Evolutionary conservation across 805 yeast genomes (phyloP), one percentile per base, ranked within the genome.

Genomic region (Saccharomycopsis schoenii): DNA sequence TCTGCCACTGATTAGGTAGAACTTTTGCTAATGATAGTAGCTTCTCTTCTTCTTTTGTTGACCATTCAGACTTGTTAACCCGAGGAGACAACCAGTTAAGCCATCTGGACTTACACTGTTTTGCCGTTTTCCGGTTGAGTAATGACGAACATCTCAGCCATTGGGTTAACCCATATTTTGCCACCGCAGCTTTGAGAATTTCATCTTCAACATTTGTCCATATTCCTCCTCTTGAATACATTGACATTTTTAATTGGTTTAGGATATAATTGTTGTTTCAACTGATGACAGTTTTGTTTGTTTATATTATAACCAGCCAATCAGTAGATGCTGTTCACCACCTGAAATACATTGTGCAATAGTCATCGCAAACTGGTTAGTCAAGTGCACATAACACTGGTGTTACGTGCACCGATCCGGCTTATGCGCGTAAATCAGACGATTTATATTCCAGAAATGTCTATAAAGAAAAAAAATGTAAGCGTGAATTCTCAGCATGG

Each of bases 51-150:
- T 92, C 96, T 34, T 82, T 85, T 36, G 78, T 75, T 0, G 86
- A 73, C 94, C 97, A 94, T 34, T 80, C 85, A 0, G 72, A 62
- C 64, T 83, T 83, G 68, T 80, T 76, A 57, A 93, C 78, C 3
- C 77, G 71, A 0, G 98, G 97, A 69, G 85, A 86, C 43, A 93
- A 74, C 82, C 86, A 91, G 68, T 93, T 97, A 57, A 77, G 78
- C 99, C 99, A 93, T 65, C 98, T 76, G 1, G 96, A 88, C 68
- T 91, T 89, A 64, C 96, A 93, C 70, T 94, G 98, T 68, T 84
- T 85, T 4, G 97, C 96, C 1, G 91, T 85, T 72, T 93, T 93
- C 70, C 88, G 83, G 5, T 89, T 85, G 41, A 93, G 74, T 55
- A 93, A 77, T 0, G 97, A 90, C 0, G 97, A 88, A 4, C 93